Conservation (phyloP, 768 basidiomycete species). For the Gloeopeniophorella convolvens region DNA sequence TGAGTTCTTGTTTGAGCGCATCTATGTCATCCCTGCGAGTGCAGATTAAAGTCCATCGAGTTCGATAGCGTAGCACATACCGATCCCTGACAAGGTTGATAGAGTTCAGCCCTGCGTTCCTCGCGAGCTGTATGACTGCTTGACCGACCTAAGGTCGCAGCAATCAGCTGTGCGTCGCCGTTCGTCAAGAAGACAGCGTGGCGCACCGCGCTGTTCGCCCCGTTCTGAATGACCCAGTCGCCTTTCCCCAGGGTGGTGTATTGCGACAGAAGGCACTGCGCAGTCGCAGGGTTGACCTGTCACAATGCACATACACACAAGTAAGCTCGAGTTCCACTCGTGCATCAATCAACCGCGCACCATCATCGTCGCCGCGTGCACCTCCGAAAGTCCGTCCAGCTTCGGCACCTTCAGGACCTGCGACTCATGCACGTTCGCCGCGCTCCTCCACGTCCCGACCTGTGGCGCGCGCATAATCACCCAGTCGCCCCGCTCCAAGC, state of each 20-base stretch:
- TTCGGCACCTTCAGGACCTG: constrained; percentile 60
- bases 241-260: constrained; percentile 58
- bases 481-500: constrained; percentile 56
- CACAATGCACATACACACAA: neutral
- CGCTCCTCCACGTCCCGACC: constrained; percentile 68
- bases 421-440: constrained; percentile 42
- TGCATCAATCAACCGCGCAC: constrained; percentile 33
- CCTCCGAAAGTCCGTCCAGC: constrained; percentile 42
- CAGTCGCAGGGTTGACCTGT: constrained; percentile 79
- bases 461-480: constrained; percentile 66
- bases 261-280: constrained; percentile 73
- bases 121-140: constrained; percentile 83
- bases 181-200: neutral
- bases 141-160: constrained; percentile 56
- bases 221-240: constrained; percentile 84
- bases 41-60: neutral
- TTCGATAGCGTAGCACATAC: constrained; percentile 34
- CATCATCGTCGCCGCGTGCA: constrained; percentile 68
- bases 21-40: constrained; percentile 45
- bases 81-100: constrained; percentile 76
- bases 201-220: constrained; percentile 75
- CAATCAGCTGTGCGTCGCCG: neutral
- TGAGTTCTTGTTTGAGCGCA: constrained; percentile 43
- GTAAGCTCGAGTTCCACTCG: neutral
- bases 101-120: constrained; percentile 59